Evolutionary conservation across 2,329 filamentous ascomycete species (phyloP).

Genomic region (Pseudogymnoascus sp.): DNA sequence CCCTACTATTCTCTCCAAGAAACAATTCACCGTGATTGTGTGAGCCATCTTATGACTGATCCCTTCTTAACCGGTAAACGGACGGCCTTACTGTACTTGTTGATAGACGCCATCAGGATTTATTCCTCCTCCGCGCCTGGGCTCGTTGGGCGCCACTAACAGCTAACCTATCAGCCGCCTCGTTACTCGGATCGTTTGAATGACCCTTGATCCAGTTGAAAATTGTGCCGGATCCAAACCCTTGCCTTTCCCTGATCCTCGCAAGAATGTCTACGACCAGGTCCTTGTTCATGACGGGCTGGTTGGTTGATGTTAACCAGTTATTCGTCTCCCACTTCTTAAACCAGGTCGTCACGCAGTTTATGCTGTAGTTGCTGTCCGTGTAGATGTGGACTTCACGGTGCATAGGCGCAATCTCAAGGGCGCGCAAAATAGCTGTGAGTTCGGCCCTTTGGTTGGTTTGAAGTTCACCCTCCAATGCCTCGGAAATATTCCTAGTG

Average conservation of each 20-base stretch:
- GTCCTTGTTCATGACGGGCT: conserved; percentile 78
- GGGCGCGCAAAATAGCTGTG: conserved; percentile 74
- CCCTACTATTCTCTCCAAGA: background rate
- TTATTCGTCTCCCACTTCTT: conserved; percentile 64
- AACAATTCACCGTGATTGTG: background rate
- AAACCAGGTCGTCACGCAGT: conserved; percentile 82
- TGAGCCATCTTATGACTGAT: background rate
- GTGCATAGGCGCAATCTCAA: conserved; percentile 64
- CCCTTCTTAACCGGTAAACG: background rate
- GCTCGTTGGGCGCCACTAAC: conserved; percentile 49
- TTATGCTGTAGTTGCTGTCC: conserved; percentile 88
- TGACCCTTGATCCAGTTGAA: conserved; percentile 94
- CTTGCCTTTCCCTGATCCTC: conserved; percentile 62
- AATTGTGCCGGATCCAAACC: conserved; percentile 51
- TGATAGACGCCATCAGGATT: background rate
- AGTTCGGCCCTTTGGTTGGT: conserved; percentile 97
- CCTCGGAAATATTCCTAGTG: conserved; percentile 45
- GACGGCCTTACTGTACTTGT: background rate
- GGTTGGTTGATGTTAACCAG: conserved; percentile 68
- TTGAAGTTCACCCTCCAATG: conserved; percentile 42
- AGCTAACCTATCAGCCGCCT: conserved; percentile 71
- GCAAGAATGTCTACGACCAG: conserved; percentile 65
- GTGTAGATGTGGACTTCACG: conserved; percentile 69
- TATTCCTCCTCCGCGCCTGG: background rate
- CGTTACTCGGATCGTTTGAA: conserved; percentile 62